These are phyloP conservation scores for Talaromyces rugulosus DNA, from an alignment of 2,329 filamentous ascomycete species.

Conservation along the genomic window DNA sequence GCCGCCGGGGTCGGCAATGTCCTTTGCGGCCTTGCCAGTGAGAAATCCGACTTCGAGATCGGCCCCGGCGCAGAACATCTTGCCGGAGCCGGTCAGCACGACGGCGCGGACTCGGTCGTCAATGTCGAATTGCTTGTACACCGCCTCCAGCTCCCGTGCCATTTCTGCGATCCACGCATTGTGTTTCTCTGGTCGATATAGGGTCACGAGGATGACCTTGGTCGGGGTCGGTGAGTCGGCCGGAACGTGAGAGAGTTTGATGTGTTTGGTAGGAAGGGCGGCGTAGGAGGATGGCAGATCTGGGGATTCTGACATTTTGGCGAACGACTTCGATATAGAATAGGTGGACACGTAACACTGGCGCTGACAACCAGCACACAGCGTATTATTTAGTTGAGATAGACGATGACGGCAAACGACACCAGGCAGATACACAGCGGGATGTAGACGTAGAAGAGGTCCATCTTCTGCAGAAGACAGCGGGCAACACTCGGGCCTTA, in stretches of 20 bases:
- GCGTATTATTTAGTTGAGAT: constrained; percentile 22
- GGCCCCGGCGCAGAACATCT: constrained; percentile 57
- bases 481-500: background rate
- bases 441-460: constrained; percentile 29
- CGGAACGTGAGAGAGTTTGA: constrained; percentile 25
- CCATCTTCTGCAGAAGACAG: constrained; percentile 19
- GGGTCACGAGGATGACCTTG: constrained; percentile 58
- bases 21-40: constrained; percentile 4
- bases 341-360: background rate
- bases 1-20: background rate
- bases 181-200: constrained; percentile 58
- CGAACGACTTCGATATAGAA: background rate
- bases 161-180: constrained; percentile 60
- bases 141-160: constrained; percentile 56
- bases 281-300: constrained; percentile 9
- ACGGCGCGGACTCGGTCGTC: constrained; percentile 54
- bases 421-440: constrained; percentile 34
- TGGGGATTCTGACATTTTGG: background rate
- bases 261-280: constrained; percentile 8
- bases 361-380: background rate
- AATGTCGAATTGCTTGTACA: constrained; percentile 48
- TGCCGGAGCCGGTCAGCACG: constrained; percentile 53
- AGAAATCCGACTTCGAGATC: constrained; percentile 45
- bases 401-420: constrained; percentile 35
- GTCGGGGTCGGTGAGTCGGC: constrained; percentile 50